phyloP scores from a whole-genome alignment of 169 alveolate species.

The Cryptosporidium sp. region DNA sequence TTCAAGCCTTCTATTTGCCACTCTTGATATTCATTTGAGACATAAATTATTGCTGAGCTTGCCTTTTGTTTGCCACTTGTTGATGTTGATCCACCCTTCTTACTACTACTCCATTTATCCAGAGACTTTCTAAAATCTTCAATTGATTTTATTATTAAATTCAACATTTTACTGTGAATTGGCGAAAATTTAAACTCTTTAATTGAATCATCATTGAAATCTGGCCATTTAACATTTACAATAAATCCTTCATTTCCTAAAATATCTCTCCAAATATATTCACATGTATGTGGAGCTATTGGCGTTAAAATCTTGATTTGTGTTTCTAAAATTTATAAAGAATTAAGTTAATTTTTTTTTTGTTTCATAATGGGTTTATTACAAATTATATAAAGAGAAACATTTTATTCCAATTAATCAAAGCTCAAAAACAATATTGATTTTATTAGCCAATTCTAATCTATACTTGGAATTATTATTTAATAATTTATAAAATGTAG shows the following conservation, averaged over 20 bases:
- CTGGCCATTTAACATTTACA: constrained; percentile 87
- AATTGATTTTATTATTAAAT: constrained; percentile 28
- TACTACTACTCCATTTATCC: constrained; percentile 61
- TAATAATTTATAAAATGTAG: too few relatives aligned
- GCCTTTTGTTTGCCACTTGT: constrained; percentile 8
- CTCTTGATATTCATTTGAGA: constrained; percentile 53
- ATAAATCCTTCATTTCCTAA: constrained; percentile 81
- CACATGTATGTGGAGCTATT: constrained; percentile 91
- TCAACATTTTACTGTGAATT: constrained; percentile 53
- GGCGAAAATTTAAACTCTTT: neutral
- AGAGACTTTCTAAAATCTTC: constrained; percentile 60
- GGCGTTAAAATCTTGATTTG: constrained; percentile 87
- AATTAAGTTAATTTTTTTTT: neutral
- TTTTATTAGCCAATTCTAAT: neutral
- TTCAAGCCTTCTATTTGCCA: constrained; percentile 70
- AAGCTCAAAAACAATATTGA: neutral
- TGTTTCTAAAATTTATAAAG: constrained; percentile 79
- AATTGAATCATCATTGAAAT: constrained; percentile 60
- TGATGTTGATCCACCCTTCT: constrained; percentile 10
- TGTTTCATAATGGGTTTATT: neutral
- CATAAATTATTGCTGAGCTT: constrained; percentile 31
- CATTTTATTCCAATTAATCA: neutral
- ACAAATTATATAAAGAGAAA: neutral
- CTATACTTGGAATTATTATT: too few relatives aligned
- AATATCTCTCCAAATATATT: constrained; percentile 89